These are phyloP conservation scores for Lepidium africanum DNA, from an alignment of 345 rosid genomes.

Conservation along the genomic window DNA sequence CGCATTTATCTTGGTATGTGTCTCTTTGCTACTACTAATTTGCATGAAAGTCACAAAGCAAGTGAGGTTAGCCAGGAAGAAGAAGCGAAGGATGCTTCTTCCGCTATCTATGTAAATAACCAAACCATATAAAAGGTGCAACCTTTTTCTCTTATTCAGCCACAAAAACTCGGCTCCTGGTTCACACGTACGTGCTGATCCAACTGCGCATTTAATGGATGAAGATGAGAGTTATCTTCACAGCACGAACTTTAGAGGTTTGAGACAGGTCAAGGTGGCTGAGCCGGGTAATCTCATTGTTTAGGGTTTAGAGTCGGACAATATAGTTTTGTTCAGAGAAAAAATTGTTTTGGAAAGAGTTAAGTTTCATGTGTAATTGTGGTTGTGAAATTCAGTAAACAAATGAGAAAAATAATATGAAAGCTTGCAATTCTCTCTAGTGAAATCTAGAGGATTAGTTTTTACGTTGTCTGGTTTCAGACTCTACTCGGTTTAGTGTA, in stretches of 20 bases:
- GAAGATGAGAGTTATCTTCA: not conserved
- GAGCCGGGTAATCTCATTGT: not conserved
- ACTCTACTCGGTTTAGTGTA: not conserved
- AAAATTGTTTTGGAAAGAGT: slow-evolving; percentile 2
- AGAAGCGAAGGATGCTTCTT: slow-evolving; percentile 97
- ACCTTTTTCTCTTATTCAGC: not conserved
- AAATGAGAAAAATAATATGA: not conserved
- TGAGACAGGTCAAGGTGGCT: slow-evolving; percentile 11
- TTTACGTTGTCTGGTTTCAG: not conserved
- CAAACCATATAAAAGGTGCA: not conserved
- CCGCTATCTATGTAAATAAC: slow-evolving; percentile 77
- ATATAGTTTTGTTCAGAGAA: slow-evolving; percentile 2
- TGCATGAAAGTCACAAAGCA: slow-evolving; percentile 94
- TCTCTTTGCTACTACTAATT: slow-evolving; percentile 69
- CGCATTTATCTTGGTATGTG: slow-evolving; percentile 65
- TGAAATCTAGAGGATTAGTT: not conserved
- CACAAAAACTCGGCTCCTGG: slow-evolving; percentile 8
- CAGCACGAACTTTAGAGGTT: not conserved
- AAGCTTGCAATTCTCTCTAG: not conserved
- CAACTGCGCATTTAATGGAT: not conserved
- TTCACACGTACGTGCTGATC: not conserved
- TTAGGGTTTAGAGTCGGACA: slow-evolving; percentile 4
- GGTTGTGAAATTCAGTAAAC: slow-evolving; percentile 11
- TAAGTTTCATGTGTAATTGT: slow-evolving; percentile 17
- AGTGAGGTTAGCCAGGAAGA: slow-evolving; percentile 73